Base-by-base conservation (phyloP, 2,329 filamentous ascomycete species). In the Sporothrix sp. region DNA sequence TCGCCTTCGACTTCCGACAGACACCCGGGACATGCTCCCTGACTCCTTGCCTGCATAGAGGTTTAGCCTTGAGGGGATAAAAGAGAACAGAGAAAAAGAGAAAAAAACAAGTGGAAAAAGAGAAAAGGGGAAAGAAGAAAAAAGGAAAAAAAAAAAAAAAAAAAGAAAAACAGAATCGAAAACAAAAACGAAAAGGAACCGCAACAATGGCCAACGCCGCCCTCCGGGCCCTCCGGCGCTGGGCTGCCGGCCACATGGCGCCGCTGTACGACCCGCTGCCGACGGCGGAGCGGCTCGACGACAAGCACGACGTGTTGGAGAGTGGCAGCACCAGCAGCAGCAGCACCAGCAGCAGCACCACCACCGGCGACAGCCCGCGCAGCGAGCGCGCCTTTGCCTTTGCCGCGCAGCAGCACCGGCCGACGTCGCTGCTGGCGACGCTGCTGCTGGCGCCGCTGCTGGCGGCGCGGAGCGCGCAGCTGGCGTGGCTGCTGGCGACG, bases 211-310 rank as follows among this genome's bases (percentile, higher is more conserved):
- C 46, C 18, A 38, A 25, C 46, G 46, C 46, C 35, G 27, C 36
- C 36, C 18, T 48, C 36, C 46, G 46, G 27, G 45, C 36, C 13
- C 46, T 48, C 13, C 46, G 36, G 36, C 25, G 46, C 18, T 48
- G 46, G 46, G 27, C 27, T 4, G 13, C 16, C 36, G 10, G 18
- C 18, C 46, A 33, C 25, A 33, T 48, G 13, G 36, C 40, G 36
- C 46, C 46, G 14, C 18, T 48, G 7, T 48, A 48, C 46, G 36
- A 48, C 27, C 36, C 25, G 27, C 28, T 48, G 14, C 46, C 46
- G 14, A 39, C 36, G 16, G 28, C 25, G 7, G 36, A 48, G 25
- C 11, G 0, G 14, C 11, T 5, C 36, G 18, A 32, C 25, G 37
- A 40, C 27, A 38, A 38, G 7, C 14, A 47, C 21, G 44, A 40